Evolutionary conservation across 176 grass and related monocot genomes (phyloP).

Genomic region (Coix lacrymajobi): DNA sequence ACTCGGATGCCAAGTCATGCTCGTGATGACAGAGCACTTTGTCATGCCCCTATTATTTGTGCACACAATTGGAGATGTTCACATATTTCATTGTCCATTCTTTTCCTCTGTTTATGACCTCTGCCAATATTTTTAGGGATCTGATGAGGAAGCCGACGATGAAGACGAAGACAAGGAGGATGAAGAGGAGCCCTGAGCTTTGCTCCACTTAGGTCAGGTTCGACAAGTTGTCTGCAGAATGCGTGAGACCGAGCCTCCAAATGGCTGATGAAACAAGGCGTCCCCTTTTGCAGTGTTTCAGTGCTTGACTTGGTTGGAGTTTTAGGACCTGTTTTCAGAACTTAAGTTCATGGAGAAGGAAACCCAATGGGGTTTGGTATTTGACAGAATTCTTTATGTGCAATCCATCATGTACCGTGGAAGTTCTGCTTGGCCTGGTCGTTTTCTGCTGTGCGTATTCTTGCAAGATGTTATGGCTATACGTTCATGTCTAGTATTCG

Average conservation of each 20-base stretch:
- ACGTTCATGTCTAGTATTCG: too few species aligned
- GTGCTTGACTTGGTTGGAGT: constrained; percentile 2
- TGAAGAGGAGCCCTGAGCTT: constrained; percentile 32
- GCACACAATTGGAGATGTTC: not conserved
- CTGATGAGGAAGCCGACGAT: constrained; percentile 32
- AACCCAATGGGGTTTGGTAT: not conserved
- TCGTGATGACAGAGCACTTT: not conserved
- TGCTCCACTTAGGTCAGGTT: not conserved
- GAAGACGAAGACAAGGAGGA: constrained; percentile 33
- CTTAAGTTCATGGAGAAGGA: not conserved
- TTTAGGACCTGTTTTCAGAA: constrained; percentile 2
- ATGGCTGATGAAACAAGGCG: constrained; percentile 3
- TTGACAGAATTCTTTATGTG: not conserved
- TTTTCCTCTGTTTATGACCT: not conserved
- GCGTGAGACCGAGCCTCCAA: not conserved
- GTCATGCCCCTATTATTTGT: not conserved
- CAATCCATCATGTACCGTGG: not conserved
- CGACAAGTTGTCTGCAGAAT: constrained; percentile 1
- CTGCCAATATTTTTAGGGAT: constrained; percentile 35
- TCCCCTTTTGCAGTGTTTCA: constrained; percentile 7
- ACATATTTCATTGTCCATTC: not conserved
- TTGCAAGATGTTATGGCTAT: not conserved
- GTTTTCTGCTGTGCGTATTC: not conserved
- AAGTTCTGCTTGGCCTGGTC: not conserved
- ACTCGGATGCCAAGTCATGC: not conserved